phyloP scores from a whole-genome alignment of 108 stramenopile species.

The Cyclotella choctawhatcheeana region DNA sequence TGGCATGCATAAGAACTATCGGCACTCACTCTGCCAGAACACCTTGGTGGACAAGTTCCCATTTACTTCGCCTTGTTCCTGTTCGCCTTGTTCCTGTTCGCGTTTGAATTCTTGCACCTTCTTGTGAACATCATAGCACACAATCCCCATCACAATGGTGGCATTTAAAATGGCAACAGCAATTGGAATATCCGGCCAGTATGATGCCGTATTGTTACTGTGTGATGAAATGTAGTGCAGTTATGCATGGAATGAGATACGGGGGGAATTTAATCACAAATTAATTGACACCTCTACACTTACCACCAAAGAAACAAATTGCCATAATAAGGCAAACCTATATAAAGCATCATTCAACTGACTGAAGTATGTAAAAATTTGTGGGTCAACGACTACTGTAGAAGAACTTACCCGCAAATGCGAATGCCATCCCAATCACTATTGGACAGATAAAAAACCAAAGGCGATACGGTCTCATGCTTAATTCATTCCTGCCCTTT shows the following conservation, averaged over 20 bases:
- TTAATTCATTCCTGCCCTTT: conserved; percentile 2
- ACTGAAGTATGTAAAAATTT: neutral
- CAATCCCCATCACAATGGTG: no score
- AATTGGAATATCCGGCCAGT: conserved; percentile 20
- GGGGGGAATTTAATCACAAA: neutral
- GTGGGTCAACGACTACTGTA: neutral
- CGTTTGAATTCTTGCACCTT: neutral
- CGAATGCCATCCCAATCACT: conserved; percentile 22
- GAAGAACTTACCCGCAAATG: conserved; percentile 16
- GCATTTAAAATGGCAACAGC: conserved; percentile 14
- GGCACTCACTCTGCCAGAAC: conserved; percentile 26
- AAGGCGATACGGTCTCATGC: neutral
- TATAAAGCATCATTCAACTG: neutral
- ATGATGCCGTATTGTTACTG: conserved; percentile 22
- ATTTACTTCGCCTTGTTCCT: neutral
- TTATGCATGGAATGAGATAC: neutral
- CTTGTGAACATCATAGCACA: conserved; percentile 5
- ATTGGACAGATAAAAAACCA: conserved; percentile 27
- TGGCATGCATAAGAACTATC: no score
- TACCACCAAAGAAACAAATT: conserved; percentile 10
- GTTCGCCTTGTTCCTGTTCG: no score
- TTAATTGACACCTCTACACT: neutral
- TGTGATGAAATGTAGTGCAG: neutral
- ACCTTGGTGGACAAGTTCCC: conserved; percentile 4
- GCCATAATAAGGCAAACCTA: conserved; percentile 2